Conservation (phyloP, 2,329 filamentous ascomycete genomes). For the Nemania sp. region DNA sequence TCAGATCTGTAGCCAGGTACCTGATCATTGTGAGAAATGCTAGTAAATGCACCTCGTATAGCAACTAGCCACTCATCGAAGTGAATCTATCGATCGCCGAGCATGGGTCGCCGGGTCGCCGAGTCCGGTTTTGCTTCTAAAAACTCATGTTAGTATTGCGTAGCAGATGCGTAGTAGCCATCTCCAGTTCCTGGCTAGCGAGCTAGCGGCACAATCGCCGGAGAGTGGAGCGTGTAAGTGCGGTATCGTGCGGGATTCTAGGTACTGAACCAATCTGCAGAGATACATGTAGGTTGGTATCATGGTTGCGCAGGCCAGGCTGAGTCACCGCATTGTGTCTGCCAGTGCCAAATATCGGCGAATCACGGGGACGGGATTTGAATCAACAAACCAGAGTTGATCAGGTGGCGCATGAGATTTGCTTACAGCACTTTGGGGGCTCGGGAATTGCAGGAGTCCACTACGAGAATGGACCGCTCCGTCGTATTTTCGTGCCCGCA, state of each 20-base stretch:
- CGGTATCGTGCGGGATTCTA: conserved; percentile 4
- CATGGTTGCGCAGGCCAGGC: background rate
- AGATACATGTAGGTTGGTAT: background rate
- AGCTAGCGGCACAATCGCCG: background rate
- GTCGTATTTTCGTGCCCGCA: background rate
- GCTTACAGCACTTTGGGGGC: background rate
- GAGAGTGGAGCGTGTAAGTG: too few relatives aligned
- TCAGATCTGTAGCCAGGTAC: background rate
- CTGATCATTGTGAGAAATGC: conserved; percentile 1
- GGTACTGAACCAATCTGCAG: background rate
- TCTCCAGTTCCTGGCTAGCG: too few relatives aligned
- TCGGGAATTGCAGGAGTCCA: too few relatives aligned
- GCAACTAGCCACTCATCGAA: conserved; percentile 18
- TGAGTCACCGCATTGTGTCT: conserved; percentile 22
- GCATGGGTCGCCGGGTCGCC: conserved; percentile 6
- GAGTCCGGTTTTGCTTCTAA: conserved; percentile 1
- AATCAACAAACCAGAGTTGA: background rate
- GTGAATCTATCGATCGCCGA: conserved; percentile 7
- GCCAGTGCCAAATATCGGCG: background rate
- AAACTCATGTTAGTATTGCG: too few relatives aligned
- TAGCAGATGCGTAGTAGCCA: too few relatives aligned
- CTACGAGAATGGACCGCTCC: background rate
- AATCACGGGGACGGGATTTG: conserved; percentile 26
- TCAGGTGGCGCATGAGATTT: background rate
- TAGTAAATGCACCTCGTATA: conserved; percentile 21